Conservation (phyloP, 306 rosid species). For the Cicer arietinum region DNA sequence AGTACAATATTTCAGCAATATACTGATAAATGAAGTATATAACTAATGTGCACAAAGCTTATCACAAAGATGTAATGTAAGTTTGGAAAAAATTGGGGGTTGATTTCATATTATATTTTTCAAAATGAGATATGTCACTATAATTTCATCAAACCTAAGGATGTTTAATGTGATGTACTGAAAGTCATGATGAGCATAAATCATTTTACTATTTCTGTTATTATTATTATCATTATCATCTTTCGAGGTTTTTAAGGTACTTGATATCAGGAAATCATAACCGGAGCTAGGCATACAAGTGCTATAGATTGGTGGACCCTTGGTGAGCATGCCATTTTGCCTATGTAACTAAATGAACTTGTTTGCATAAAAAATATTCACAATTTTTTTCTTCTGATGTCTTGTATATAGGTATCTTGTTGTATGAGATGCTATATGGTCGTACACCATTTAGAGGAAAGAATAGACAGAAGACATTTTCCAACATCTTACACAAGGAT, state of each 20-base stretch:
- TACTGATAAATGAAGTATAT: slow-evolving; percentile 12
- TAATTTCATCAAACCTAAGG: slow-evolving; percentile 1
- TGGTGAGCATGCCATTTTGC: slow-evolving; percentile 57
- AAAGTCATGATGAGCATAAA: not conserved
- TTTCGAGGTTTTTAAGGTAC: slow-evolving; percentile 47
- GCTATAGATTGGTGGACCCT: slow-evolving; percentile 99
- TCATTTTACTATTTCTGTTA: not conserved
- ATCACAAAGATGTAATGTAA: slow-evolving; percentile 5
- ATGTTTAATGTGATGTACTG: not conserved
- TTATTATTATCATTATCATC: slow-evolving; percentile 29
- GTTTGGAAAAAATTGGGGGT: not conserved
- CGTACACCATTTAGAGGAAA: slow-evolving; percentile 96
- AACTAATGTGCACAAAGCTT: not conserved
- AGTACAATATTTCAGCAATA: not conserved
- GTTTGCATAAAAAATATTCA: not conserved
- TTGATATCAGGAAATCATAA: slow-evolving; percentile 88
- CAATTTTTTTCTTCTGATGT: slow-evolving; percentile 25
- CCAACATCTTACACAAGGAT: slow-evolving; percentile 89
- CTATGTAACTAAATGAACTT: slow-evolving; percentile 9
- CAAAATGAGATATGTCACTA: not conserved
- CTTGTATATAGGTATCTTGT: slow-evolving; percentile 70
- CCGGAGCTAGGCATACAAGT: slow-evolving; percentile 82
- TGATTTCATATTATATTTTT: slow-evolving; percentile 1
- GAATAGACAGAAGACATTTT: slow-evolving; percentile 85
- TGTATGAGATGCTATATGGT: slow-evolving; percentile 96